Evolutionary conservation across 208 protist species (phyloP).

Genomic region (Blastocrithidia nonstop): DNA sequence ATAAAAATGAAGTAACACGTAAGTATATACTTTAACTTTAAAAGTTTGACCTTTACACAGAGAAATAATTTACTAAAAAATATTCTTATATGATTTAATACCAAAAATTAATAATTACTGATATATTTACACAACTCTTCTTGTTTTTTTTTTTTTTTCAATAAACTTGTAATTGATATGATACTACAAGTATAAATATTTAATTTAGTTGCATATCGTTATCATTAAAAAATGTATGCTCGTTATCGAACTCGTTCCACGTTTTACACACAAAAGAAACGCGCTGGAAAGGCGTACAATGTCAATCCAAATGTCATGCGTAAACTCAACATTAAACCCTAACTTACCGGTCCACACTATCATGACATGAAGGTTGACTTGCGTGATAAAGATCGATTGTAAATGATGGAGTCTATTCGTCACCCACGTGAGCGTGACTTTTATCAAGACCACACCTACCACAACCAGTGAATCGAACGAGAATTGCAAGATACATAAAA

Average conservation of each 20-base stretch:
- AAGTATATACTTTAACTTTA: background rate
- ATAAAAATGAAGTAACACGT: background rate
- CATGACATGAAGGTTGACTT: constrained; percentile 62
- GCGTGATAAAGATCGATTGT: constrained; percentile 54
- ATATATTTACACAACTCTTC: background rate
- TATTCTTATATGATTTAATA: no score
- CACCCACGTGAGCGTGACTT: constrained; percentile 79
- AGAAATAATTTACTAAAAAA: background rate
- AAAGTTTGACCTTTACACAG: background rate
- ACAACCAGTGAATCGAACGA: constrained; percentile 76
- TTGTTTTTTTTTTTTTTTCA: background rate
- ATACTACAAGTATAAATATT: background rate
- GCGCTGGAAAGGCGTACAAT: constrained; percentile 44
- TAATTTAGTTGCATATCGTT: background rate
- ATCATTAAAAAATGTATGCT: constrained; percentile 46
- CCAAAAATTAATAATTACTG: background rate
- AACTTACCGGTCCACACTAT: constrained; percentile 53
- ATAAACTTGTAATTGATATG: background rate
- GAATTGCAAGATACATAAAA: constrained; percentile 62
- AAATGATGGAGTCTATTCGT: constrained; percentile 67
- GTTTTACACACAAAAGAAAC: constrained; percentile 59
- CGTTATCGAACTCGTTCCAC: constrained; percentile 64
- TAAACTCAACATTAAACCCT: constrained; percentile 41
- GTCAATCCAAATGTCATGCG: constrained; percentile 49
- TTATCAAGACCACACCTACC: constrained; percentile 87